phyloP scores from a whole-genome alignment of 495 filamentous ascomycete genomes.

The Hyaloscypha hepaticicola region DNA sequence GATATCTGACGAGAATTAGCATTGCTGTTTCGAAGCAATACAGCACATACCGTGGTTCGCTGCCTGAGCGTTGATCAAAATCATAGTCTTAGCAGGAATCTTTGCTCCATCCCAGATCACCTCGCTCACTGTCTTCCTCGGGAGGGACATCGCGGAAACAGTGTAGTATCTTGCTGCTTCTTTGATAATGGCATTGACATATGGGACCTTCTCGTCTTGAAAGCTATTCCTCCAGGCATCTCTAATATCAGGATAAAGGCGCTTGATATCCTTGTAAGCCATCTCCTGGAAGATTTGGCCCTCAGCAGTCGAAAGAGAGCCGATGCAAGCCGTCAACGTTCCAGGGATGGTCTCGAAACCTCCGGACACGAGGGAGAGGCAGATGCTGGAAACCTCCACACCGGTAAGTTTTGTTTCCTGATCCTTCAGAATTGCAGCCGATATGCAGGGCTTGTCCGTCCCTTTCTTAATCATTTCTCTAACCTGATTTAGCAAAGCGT shows the following conservation, averaged over 20 bases:
- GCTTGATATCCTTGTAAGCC: conserved; percentile 56
- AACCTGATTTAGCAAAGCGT: conserved; percentile 49
- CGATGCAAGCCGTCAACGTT: conserved; percentile 60
- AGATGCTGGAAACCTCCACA: conserved; percentile 59
- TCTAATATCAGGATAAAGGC: conserved; percentile 43
- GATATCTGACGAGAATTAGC: conserved; percentile 37
- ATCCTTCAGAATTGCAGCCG: conserved; percentile 62
- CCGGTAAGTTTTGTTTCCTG: conserved; percentile 58
- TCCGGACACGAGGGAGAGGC: conserved; percentile 60
- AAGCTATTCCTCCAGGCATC: conserved; percentile 51
- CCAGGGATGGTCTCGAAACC: conserved; percentile 65
- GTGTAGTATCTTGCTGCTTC: conserved; percentile 57
- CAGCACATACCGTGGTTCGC: conserved; percentile 52
- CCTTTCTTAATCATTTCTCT: conserved; percentile 59
- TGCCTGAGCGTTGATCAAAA: conserved; percentile 57
- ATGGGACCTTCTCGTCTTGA: conserved; percentile 48
- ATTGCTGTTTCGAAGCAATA: conserved; percentile 1
- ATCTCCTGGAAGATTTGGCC: conserved; percentile 62
- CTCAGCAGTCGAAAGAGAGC: conserved; percentile 50
- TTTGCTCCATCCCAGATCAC: conserved; percentile 54
- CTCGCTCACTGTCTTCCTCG: conserved; percentile 50
- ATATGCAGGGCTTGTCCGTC: conserved; percentile 61
- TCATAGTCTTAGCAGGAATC: conserved; percentile 55
- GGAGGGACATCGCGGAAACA: conserved; percentile 52
- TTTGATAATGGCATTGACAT: conserved; percentile 51